A percentile compares a stretch with the other conserved stretches of the same genome.
These are phyloP conservation scores for Mortierella sp. DNA, from an alignment of 371 early-diverging fungal genomes.

Conservation along the genomic window DNA sequence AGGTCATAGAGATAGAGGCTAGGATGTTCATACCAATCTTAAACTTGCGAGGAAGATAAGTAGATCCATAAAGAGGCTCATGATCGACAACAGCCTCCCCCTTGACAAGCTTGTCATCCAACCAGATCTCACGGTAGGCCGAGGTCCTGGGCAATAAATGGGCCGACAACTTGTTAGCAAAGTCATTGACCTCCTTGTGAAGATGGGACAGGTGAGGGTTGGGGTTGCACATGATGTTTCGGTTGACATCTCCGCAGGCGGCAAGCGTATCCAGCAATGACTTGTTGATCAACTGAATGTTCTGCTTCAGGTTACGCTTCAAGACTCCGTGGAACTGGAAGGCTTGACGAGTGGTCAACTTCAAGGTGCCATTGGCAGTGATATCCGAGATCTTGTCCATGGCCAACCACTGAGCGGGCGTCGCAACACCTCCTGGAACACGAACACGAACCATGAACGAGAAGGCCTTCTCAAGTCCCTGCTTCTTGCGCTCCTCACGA, in stretches of 20 bases:
- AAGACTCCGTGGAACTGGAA: conserved; percentile 96
- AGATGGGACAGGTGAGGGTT: conserved; percentile 83
- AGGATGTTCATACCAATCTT: conserved; percentile 67
- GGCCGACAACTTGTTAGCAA: conserved; percentile 73
- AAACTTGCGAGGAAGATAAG: conserved; percentile 95
- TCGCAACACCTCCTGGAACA: conserved; percentile 90
- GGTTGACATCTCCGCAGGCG: conserved; percentile 97
- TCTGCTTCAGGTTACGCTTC: conserved; percentile 86
- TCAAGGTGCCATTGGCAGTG: conserved; percentile 88
- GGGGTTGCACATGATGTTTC: conserved; percentile 93
- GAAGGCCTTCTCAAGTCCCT: conserved; percentile 89
- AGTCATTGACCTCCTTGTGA: conserved; percentile 80
- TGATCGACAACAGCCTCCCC: conserved; percentile 77
- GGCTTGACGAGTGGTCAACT: conserved; percentile 94
- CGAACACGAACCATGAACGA: conserved; percentile 97
- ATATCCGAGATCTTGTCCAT: conserved; percentile 88
- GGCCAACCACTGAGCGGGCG: conserved; percentile 90
- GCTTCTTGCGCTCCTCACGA: conserved; percentile 84
- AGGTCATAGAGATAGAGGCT: neutral
- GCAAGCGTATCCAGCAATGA: conserved; percentile 90
- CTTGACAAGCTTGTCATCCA: conserved; percentile 88
- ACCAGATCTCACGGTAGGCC: conserved; percentile 97
- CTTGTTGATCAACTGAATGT: conserved; percentile 91
- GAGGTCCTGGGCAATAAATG: conserved; percentile 87
- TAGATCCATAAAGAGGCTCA: conserved; percentile 92